phyloP scores from a whole-genome alignment of 495 filamentous ascomycete genomes.

The Pyrenopolyporus hunteri region DNA sequence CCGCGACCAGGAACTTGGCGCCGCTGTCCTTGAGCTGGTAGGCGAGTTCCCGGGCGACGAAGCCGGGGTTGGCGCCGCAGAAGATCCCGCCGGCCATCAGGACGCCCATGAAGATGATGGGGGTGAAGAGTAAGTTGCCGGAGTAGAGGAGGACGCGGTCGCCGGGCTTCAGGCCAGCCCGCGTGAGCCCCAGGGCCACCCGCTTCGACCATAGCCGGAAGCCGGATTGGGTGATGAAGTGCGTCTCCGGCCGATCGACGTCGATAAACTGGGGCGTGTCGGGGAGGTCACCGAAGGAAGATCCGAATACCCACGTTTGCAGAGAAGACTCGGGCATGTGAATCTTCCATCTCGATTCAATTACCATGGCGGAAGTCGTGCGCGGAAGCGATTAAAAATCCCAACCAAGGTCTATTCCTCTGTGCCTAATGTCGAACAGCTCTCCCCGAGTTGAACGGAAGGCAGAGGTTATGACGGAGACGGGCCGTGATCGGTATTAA shows the following conservation, averaged over 20 bases:
- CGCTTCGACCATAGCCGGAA: slow-evolving; percentile 75
- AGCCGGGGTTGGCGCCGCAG: slow-evolving; percentile 79
- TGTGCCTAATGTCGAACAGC: background rate
- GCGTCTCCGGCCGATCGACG: slow-evolving; percentile 60
- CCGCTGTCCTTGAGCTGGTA: slow-evolving; percentile 76
- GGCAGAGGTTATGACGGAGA: too few species aligned
- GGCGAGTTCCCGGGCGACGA: slow-evolving; percentile 67
- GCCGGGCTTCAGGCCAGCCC: slow-evolving; percentile 67
- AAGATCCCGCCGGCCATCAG: slow-evolving; percentile 82
- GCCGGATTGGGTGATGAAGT: slow-evolving; percentile 47
- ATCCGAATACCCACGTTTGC: slow-evolving; percentile 47
- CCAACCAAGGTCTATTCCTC: background rate
- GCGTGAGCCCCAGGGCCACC: slow-evolving; percentile 71
- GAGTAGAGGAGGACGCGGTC: slow-evolving; percentile 78
- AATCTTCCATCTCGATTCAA: slow-evolving; percentile 52
- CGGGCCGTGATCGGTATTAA: too few species aligned
- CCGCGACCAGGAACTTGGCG: slow-evolving; percentile 67
- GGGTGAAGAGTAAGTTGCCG: slow-evolving; percentile 75
- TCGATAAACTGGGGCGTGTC: slow-evolving; percentile 54
- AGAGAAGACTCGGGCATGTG: slow-evolving; percentile 45
- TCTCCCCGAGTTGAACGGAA: background rate
- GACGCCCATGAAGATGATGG: slow-evolving; percentile 72
- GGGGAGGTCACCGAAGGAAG: slow-evolving; percentile 43
- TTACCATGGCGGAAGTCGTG: slow-evolving; percentile 39
- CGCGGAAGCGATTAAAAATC: background rate